Percentiles rank a stretch among this genome's conserved stretches.
Conservation (phyloP, 192 early-diverging fungal genomes). For the Linnemannia schmuckeri region DNA sequence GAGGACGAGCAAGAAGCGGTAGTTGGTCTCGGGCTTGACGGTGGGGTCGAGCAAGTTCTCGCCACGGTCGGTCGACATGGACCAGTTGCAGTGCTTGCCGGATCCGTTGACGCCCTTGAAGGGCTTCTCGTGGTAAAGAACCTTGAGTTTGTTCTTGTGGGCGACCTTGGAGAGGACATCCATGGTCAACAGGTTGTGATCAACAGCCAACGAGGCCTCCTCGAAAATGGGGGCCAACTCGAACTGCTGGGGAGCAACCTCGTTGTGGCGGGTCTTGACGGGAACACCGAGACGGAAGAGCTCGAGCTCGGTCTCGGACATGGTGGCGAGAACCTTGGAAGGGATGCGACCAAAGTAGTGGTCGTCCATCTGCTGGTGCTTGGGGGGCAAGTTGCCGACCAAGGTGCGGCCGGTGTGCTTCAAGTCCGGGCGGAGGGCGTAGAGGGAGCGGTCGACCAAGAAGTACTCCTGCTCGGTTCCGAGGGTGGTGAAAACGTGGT, state of each 20-base stretch:
- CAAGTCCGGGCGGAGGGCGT: constrained; percentile 94
- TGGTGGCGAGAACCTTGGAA: constrained; percentile 88
- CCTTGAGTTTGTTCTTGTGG: constrained; percentile 97
- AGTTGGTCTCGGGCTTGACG: constrained; percentile 97
- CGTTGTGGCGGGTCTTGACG: constrained; percentile 99
- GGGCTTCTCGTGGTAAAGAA: constrained; percentile 99
- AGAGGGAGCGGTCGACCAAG: constrained; percentile 95
- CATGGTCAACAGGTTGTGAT: constrained; percentile 99
- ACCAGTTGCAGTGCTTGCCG: constrained; percentile 99
- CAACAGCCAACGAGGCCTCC: constrained; percentile 93
- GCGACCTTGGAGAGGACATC: constrained; percentile 97
- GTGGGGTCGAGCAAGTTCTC: constrained; percentile 98
- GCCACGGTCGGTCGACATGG: constrained; percentile 92
- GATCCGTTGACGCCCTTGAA: constrained; percentile 99
- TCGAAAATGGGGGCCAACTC: constrained; percentile 99
- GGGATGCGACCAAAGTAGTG: constrained; percentile 99
- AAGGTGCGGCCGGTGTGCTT: constrained; percentile 97
- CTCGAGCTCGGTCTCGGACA: constrained; percentile 96
- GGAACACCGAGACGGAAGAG: constrained; percentile 96
- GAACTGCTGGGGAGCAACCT: constrained; percentile 98
- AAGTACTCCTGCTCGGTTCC: constrained; percentile 99
- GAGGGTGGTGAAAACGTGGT: constrained; percentile 92
- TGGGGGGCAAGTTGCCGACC: constrained; percentile 93
- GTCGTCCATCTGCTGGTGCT: constrained; percentile 99
- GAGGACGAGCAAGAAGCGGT: constrained; percentile 96